Conservation (phyloP, 1,284 basidiomycete species). For the Leccinum proximum region DNA sequence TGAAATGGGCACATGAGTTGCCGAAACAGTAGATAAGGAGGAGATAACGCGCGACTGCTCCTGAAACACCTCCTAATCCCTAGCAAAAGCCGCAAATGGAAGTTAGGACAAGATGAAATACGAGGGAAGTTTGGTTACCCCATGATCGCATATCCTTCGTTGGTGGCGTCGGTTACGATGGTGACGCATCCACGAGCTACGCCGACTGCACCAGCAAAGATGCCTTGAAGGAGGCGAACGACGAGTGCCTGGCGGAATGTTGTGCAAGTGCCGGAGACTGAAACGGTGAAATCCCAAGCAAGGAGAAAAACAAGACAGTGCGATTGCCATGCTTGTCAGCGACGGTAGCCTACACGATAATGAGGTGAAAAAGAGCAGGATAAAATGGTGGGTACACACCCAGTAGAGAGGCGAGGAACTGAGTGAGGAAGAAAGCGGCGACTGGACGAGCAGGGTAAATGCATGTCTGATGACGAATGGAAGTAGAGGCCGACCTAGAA, state of each 20-base stretch:
- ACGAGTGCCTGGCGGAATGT: conserved; percentile 82
- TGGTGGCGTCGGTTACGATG: conserved; percentile 86
- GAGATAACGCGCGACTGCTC: conserved; percentile 64
- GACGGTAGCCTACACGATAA: conserved; percentile 71
- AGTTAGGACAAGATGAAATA: conserved; percentile 3
- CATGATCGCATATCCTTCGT: conserved; percentile 93
- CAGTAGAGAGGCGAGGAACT: conserved; percentile 94
- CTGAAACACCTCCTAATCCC: conserved; percentile 94
- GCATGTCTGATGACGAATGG: conserved; percentile 11
- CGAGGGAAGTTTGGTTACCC: conserved; percentile 46
- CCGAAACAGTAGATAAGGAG: conserved; percentile 3
- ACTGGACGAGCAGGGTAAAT: conserved; percentile 39
- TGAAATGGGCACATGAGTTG: conserved; percentile 27
- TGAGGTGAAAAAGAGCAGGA: conserved; percentile 5
- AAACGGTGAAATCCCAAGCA: conserved; percentile 83
- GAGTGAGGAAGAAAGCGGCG: conserved; percentile 78
- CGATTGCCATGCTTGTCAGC: conserved; percentile 91
- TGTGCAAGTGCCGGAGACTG: conserved; percentile 85
- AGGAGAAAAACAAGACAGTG: conserved; percentile 80
- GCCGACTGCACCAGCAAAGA: conserved; percentile 94
- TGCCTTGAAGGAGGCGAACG: conserved; percentile 90
- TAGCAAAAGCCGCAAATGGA: conserved; percentile 71
- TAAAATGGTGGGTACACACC: conserved; percentile 39
- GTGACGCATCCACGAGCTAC: conserved; percentile 90
- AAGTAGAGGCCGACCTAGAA: conserved; percentile 53